Conservation (phyloP, 441 rosid genomes). For the Eruca vesicaria region DNA sequence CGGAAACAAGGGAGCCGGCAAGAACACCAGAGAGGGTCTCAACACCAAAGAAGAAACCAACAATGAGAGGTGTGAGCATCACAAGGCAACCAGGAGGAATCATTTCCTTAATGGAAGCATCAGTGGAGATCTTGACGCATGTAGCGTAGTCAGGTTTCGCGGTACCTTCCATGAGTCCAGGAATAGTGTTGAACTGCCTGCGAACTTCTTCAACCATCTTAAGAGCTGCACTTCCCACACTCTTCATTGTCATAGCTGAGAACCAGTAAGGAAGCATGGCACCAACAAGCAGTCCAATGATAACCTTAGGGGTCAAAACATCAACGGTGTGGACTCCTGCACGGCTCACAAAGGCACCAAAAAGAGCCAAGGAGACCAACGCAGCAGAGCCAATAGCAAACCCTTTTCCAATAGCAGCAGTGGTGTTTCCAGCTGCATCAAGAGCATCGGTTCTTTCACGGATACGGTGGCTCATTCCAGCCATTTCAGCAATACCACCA, state of each 20-base stretch:
- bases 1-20: constrained; percentile 68
- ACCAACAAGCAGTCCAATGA: constrained; percentile 64
- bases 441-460: constrained; percentile 70
- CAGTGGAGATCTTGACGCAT: too few relatives aligned
- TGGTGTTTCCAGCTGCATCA: constrained; percentile 77
- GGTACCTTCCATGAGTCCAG: constrained; percentile 66
- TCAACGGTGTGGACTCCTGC: constrained; percentile 58
- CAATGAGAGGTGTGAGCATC: too few relatives aligned
- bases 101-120: too few relatives aligned
- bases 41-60: constrained; percentile 66
- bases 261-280: constrained; percentile 83
- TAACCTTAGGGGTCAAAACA: constrained; percentile 65
- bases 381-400: constrained; percentile 79
- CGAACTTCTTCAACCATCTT: constrained; percentile 82
- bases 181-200: constrained; percentile 66
- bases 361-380: constrained; percentile 64
- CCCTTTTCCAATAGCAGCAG: constrained; percentile 78
- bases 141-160: constrained; percentile 66
- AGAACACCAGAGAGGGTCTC: constrained; percentile 77
- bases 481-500: constrained; percentile 82
- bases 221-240: too few relatives aligned
- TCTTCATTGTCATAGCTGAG: too few relatives aligned
- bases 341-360: constrained; percentile 70
- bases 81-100: too few relatives aligned
- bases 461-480: constrained; percentile 74